Percentiles rank a stretch among this genome's conserved stretches.
These are phyloP conservation scores for Garcia nutans DNA, from an alignment of 345 rosid species.

Conservation along the genomic window DNA sequence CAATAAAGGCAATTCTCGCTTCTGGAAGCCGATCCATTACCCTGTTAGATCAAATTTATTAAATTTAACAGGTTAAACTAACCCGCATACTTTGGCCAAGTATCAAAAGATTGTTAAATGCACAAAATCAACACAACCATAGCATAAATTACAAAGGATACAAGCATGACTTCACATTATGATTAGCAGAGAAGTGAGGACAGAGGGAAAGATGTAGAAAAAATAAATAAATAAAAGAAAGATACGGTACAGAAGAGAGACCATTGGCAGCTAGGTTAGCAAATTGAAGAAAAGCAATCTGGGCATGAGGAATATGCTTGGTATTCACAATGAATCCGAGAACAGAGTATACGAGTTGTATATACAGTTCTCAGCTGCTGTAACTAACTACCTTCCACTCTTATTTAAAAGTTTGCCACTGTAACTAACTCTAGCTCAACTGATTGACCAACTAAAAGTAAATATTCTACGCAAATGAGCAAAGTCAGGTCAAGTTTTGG, in stretches of 20 bases:
- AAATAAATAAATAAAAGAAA: neutral
- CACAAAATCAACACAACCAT: neutral
- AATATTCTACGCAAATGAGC: too few relatives aligned
- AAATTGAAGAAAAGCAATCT: too few relatives aligned
- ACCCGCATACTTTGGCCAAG: neutral
- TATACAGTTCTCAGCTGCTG: too few relatives aligned
- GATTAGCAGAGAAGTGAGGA: neutral
- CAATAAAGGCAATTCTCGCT: conserved; percentile 83
- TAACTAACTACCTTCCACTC: too few relatives aligned
- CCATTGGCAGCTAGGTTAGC: neutral
- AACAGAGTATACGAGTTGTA: too few relatives aligned
- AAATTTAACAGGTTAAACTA: neutral
- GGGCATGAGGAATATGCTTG: too few relatives aligned
- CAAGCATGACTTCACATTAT: neutral
- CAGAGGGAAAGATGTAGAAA: neutral
- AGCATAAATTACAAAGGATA: neutral
- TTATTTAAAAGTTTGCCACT: too few relatives aligned
- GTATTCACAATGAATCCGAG: too few relatives aligned
- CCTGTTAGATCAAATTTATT: conserved; percentile 42
- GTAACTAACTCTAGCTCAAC: too few relatives aligned
- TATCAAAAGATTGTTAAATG: neutral
- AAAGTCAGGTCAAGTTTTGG: too few relatives aligned
- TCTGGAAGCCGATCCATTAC: conserved; percentile 92
- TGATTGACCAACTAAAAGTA: too few relatives aligned
- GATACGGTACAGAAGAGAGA: neutral